A percentile compares a stretch with the other conserved stretches of the same genome.
Conservation (phyloP, 345 rosid genomes). For the Linum tenue region DNA sequence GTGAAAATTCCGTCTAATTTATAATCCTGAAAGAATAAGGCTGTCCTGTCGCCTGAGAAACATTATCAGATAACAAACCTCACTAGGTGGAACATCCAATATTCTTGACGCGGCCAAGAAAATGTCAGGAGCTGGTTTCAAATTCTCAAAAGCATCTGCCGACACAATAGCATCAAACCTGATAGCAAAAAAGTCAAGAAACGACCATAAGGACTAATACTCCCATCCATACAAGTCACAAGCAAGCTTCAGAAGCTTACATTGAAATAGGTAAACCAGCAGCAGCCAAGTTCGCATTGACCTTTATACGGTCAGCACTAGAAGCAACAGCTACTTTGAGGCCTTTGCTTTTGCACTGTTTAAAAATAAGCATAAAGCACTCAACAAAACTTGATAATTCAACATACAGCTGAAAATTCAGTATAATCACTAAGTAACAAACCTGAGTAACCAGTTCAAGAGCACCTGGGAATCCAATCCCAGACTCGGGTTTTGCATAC, state of each 20-base stretch:
- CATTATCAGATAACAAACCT: conserved; percentile 37
- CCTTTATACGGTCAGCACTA: conserved; percentile 94
- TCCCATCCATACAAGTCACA: background rate
- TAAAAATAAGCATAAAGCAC: conserved; percentile 7
- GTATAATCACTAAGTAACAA: conserved; percentile 8
- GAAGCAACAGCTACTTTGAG: conserved; percentile 95
- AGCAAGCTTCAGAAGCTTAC: conserved; percentile 31
- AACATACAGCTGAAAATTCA: conserved; percentile 1
- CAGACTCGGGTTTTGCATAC: conserved; percentile 93
- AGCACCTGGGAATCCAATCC: conserved; percentile 93
- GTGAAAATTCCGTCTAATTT: background rate
- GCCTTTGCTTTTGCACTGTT: conserved; percentile 76
- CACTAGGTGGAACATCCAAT: conserved; percentile 59
- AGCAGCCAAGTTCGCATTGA: conserved; percentile 86
- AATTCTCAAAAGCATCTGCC: conserved; percentile 93
- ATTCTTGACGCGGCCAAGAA: conserved; percentile 89
- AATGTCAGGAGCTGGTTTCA: conserved; percentile 97
- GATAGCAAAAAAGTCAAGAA: conserved; percentile 17
- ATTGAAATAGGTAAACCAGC: conserved; percentile 63
- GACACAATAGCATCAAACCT: conserved; percentile 98
- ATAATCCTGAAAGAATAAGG: background rate
- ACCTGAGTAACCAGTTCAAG: conserved; percentile 85
- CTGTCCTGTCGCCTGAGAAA: background rate
- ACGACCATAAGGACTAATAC: background rate
- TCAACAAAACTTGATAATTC: background rate